Conservation (phyloP, 139 green algal genomes). For the Auxenochlorella pyrenoidosa region DNA sequence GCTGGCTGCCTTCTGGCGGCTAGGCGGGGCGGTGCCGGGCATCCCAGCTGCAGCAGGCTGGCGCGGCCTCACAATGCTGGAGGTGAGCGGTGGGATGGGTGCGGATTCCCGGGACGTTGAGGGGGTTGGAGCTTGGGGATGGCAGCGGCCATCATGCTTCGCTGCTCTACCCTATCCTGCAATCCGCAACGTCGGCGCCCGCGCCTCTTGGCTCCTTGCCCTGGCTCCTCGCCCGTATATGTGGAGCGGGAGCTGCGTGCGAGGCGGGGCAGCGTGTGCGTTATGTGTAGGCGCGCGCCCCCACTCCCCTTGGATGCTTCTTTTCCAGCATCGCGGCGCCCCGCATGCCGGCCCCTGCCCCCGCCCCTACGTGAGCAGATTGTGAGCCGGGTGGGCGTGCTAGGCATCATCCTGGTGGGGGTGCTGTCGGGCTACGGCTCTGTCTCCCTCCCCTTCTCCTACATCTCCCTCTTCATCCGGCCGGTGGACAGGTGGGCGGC, state of each 20-base stretch:
- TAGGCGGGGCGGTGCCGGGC: slow-evolving; percentile 73
- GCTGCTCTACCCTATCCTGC: too few species aligned
- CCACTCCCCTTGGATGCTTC: too few species aligned
- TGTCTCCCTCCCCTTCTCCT: slow-evolving; percentile 92
- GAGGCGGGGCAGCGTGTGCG: too few species aligned
- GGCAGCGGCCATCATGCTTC: too few species aligned
- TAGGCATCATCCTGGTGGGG: slow-evolving; percentile 93
- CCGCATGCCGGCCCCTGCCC: too few species aligned
- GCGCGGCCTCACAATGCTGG: neutral
- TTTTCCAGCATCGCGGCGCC: too few species aligned
- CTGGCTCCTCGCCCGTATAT: too few species aligned
- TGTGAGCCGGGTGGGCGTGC: slow-evolving; percentile 86
- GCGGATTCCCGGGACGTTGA: neutral
- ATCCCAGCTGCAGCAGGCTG: slow-evolving; percentile 39
- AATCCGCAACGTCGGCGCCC: too few species aligned
- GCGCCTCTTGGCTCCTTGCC: too few species aligned
- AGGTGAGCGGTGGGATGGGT: neutral
- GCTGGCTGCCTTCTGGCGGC: slow-evolving; percentile 79
- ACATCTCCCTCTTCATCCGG: slow-evolving; percentile 91
- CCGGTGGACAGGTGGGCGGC: slow-evolving; percentile 64
- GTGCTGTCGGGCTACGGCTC: slow-evolving; percentile 92
- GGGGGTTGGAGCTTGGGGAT: too few species aligned
- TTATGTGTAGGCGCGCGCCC: too few species aligned
- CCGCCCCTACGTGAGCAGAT: slow-evolving; percentile 54
- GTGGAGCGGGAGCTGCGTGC: too few species aligned